Evolutionary conservation across 768 basidiomycete genomes (phyloP), one percentile per base, ranked within the genome.

Genomic region (Suillus alpinus): DNA sequence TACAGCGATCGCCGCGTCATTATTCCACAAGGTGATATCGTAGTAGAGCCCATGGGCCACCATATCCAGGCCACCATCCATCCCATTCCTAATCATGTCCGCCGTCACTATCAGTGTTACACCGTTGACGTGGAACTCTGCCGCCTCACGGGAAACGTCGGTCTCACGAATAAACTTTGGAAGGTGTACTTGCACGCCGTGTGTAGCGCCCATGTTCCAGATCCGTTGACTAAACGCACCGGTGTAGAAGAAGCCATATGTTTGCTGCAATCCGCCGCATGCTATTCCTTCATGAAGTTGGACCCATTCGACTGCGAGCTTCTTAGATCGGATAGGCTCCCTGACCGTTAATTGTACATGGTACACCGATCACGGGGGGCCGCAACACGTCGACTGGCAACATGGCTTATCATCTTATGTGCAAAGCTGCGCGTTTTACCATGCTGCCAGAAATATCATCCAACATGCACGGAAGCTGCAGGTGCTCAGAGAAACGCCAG

Each of bases 181-280:
- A 73, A 68, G 51, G 69, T 74, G 3, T 76, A 78, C 49, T 68
- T 83, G 7, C 82, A 83, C 58, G 75, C 76, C 6, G 52, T 77
- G 18, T 81, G 76, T 0, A 76, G 76, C 31, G 71, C 72, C 43
- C 51, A 53, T 9, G 34, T 53, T 14, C 47, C 62, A 20, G 82
- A 83, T 63, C 79, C 80, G 0, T 67, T 83, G 41, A 79, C 76
- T 0, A 62, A 62, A 2, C 73, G 75, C 16, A 79, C 77, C 0
- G 82, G 82, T 10, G 71, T 73, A 2, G 73, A 78, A 52, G 73
- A 80, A 59, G 79, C 80, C 0, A 66, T 81, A 20, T 59, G 63
- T 46, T 70, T 75, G 51, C 65, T 80, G 46, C 57, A 57, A 20
- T 77, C 76, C 1, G 74, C 79, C 7, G 63, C 66, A 16, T 75